A percentile compares a stretch with the other conserved stretches of the same genome.
Conservation (phyloP, 1,284 basidiomycete species). For the Ganoderma boninense region DNA sequence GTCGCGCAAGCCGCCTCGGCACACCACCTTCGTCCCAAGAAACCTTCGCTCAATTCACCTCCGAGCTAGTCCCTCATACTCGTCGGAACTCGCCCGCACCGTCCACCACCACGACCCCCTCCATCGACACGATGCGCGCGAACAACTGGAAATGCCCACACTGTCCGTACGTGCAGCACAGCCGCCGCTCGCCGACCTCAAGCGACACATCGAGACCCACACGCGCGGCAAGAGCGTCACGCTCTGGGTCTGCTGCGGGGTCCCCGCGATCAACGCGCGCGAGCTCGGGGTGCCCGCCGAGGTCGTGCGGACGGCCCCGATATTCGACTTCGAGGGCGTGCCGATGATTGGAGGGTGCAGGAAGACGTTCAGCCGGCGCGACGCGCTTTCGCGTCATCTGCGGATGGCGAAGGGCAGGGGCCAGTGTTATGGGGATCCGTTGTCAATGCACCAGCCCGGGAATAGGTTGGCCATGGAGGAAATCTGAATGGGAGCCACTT, state of each 20-base stretch:
- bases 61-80: neutral
- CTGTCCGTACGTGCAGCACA: slow-evolving; percentile 40
- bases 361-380: slow-evolving; percentile 59
- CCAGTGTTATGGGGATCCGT: slow-evolving; percentile 45
- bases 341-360: slow-evolving; percentile 59
- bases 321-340: slow-evolving; percentile 43
- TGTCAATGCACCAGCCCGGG: slow-evolving; percentile 3
- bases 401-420: slow-evolving; percentile 48
- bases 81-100: neutral
- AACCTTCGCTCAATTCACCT: neutral
- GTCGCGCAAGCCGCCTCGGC: neutral
- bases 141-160: slow-evolving; percentile 20
- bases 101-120: neutral
- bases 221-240: slow-evolving; percentile 43
- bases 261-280: slow-evolving; percentile 46
- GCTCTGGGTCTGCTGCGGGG: slow-evolving; percentile 50
- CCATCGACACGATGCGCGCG: neutral
- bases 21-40: neutral
- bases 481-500: neutral
- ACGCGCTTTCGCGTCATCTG: slow-evolving; percentile 64
- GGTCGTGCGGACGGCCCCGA: slow-evolving; percentile 38
- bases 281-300: slow-evolving; percentile 33
- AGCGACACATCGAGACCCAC: slow-evolving; percentile 62
- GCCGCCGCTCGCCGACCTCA: slow-evolving; percentile 55
- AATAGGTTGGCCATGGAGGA: slow-evolving; percentile 6